Base-by-base conservation (phyloP, 225 moss, liverwort and hornwort genomes). In the Anthoceros angustus region DNA sequence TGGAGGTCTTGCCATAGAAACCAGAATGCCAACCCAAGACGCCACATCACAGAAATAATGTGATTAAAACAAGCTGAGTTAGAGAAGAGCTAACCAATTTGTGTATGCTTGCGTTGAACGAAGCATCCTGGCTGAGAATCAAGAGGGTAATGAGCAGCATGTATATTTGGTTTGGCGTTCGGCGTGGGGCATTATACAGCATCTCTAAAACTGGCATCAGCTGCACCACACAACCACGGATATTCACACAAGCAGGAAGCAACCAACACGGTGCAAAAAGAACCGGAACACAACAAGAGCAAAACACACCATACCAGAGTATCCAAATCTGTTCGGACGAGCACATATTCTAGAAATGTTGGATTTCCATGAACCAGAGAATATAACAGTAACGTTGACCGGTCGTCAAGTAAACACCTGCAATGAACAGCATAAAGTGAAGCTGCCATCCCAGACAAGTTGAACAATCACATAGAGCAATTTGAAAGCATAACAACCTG, bases 291-390 rank as follows among this genome's bases (percentile, higher is more conserved):
- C 32, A 1, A 32, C 4, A 32, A 32, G 32, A 4, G 32, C 1
- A 32, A 32, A 1, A 32, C 32, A 32, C 32, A 32, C 32, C 32
- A 15, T 55, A 55, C 55, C 55, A 81, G 72, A 15, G 80, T 81
- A 45, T 81, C 77, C 25, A 81, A 62, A 60, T 81, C 80, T 7
- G 71, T 68, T 9, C 80, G 77, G 18, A 77, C 77, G 23, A 74
- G 70, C 62, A 81, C 63, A 25, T 81, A 81, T 72, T 81, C 80
- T 64, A 81, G 65, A 65, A 77, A 81, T 7, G 75, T 62, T n/a
- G 70, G 63, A 46, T 81, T 81, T 5, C 80, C 80, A 42, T 81
- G 77, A 67, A 81, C 77, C 25, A 81, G 67, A n/a, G 80, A 81
- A 23, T 77, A 81, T 20, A 77, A 61, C 9, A 81, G 73, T 68